These are phyloP conservation scores for Abortiporus biennis DNA, from an alignment of 1,284 basidiomycete genomes.

Conservation along the genomic window DNA sequence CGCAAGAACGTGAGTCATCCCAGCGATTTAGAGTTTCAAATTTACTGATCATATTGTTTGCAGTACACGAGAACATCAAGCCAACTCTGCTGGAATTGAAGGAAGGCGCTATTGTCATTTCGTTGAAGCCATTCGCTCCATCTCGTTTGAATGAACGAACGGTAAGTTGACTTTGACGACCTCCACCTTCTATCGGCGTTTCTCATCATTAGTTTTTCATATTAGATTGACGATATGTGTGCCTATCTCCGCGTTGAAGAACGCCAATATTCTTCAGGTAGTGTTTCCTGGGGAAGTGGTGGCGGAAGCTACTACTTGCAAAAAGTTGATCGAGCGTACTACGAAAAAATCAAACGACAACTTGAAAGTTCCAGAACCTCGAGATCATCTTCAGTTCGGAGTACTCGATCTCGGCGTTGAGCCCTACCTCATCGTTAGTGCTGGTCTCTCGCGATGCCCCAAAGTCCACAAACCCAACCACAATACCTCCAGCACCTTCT, in stretches of 20 bases:
- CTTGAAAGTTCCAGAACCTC: slow-evolving; percentile 18
- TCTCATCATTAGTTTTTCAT: slow-evolving; percentile 3
- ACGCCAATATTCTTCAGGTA: slow-evolving; percentile 57
- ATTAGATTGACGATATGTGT: slow-evolving; percentile 65
- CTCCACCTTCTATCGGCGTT: neutral
- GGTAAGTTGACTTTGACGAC: slow-evolving; percentile 31
- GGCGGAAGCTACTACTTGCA: slow-evolving; percentile 70
- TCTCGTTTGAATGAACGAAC: slow-evolving; percentile 70
- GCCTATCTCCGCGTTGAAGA: slow-evolving; percentile 71
- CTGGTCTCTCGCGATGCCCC: neutral
- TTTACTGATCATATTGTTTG: neutral
- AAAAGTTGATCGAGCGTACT: slow-evolving; percentile 64
- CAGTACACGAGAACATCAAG: slow-evolving; percentile 69
- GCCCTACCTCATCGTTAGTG: neutral
- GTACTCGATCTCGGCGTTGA: slow-evolving; percentile 19
- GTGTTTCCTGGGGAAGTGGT: slow-evolving; percentile 69
- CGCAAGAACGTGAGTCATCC: slow-evolving; percentile 49
- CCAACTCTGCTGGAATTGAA: slow-evolving; percentile 75
- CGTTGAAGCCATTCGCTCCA: slow-evolving; percentile 63
- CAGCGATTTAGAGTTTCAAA: neutral
- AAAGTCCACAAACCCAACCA: slow-evolving; percentile 8
- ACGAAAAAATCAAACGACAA: slow-evolving; percentile 39
- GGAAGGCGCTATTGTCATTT: slow-evolving; percentile 76
- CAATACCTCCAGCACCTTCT: neutral
- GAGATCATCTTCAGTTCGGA: slow-evolving; percentile 15